Conservation (phyloP, 2,329 filamentous ascomycete genomes). For the Penicillium expansum region DNA sequence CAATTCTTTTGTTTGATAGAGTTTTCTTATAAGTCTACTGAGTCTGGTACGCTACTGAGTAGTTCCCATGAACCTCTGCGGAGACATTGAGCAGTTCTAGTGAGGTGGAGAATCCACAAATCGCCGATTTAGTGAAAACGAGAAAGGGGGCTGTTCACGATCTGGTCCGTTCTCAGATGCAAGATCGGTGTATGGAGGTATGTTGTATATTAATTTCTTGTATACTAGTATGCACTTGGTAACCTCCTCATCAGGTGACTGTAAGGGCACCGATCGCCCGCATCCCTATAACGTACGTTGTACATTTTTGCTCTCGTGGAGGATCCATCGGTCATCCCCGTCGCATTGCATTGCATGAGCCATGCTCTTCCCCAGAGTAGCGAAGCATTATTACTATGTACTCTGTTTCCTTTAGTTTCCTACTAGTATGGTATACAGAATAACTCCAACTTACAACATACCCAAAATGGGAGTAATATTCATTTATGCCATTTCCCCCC, state of each 20-base stretch:
- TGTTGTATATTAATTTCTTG: neutral
- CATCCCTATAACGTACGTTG: slow-evolving; percentile 1
- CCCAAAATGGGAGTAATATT: neutral
- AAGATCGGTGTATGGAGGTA: slow-evolving; percentile 14
- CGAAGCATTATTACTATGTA: neutral
- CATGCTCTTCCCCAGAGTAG: slow-evolving; percentile 20
- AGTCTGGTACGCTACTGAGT: neutral
- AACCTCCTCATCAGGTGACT: slow-evolving; percentile 23
- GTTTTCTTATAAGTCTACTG: neutral
- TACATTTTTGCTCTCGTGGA: slow-evolving; percentile 14
- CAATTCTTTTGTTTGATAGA: neutral
- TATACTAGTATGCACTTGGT: neutral
- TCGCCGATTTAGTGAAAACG: slow-evolving; percentile 25
- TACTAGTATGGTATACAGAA: too few species aligned
- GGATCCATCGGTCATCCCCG: slow-evolving; percentile 19
- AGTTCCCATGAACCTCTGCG: slow-evolving; percentile 11
- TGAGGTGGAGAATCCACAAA: slow-evolving; percentile 22
- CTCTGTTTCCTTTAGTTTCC: too few species aligned
- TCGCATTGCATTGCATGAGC: slow-evolving; percentile 30
- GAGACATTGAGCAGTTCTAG: neutral
- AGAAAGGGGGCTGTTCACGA: slow-evolving; percentile 18
- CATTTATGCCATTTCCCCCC: neutral
- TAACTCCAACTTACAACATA: too few species aligned
- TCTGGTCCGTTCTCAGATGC: slow-evolving; percentile 27
- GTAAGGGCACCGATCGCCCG: slow-evolving; percentile 13